A percentile compares a stretch with the other conserved stretches of the same genome.
Conservation (phyloP, 495 filamentous ascomycete species). For the Glutinoglossum americanum region DNA sequence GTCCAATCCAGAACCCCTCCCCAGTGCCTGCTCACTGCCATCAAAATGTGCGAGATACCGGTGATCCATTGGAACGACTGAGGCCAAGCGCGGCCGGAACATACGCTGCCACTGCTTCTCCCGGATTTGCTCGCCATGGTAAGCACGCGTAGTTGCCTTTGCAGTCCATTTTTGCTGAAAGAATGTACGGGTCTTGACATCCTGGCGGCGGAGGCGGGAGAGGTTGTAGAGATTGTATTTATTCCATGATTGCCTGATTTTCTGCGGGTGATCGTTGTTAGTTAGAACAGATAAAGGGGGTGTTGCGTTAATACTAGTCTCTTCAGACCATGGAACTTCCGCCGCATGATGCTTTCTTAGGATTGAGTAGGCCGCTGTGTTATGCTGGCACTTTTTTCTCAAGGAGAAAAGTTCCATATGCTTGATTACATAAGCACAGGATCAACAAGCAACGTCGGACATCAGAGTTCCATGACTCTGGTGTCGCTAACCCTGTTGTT, state of each 20-base stretch:
- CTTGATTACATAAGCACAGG: too few species aligned
- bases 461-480: too few species aligned
- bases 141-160: constrained; percentile 60
- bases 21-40: constrained; percentile 59
- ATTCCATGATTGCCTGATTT: constrained; percentile 91
- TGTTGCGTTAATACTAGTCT: constrained; percentile 26
- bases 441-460: too few species aligned
- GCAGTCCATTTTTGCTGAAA: constrained; percentile 97
- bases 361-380: too few species aligned
- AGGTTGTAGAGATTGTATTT: constrained; percentile 95
- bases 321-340: constrained; percentile 41
- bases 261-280: constrained; percentile 26
- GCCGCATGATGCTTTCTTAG: constrained; percentile 26
- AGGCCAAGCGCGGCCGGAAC: constrained; percentile 56
- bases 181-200: constrained; percentile 32
- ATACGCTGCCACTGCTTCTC: constrained; percentile 83
- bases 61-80: constrained; percentile 70
- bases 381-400: too few species aligned
- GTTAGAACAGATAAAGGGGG: constrained; percentile 8
- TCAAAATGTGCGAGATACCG: constrained; percentile 51
- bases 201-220: constrained; percentile 19
- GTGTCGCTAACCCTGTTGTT: constrained; percentile 5
- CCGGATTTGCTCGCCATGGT: constrained; percentile 84
- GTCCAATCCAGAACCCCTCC: constrained; percentile 55
- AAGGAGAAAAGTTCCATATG: too few species aligned